Evolutionary conservation across 148 eudicot species (phyloP).

Genomic region (Silene latifolia): DNA sequence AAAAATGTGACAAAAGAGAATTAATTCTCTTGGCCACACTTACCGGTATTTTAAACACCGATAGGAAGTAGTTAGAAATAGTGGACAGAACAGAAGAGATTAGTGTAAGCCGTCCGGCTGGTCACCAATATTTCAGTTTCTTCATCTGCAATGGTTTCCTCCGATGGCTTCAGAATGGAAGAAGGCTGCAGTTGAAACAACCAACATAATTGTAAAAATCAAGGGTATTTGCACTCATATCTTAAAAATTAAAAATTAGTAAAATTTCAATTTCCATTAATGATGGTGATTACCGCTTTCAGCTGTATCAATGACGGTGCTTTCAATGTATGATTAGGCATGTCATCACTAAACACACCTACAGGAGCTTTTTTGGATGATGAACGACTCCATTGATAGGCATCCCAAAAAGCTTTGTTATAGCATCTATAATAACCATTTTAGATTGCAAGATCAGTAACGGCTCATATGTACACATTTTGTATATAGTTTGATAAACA

Average conservation of each 20-base stretch:
- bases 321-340: constrained; percentile 2
- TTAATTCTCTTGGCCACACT: no score
- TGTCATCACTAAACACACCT: not conserved
- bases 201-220: not conserved
- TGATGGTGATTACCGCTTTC: constrained; percentile 5
- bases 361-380: constrained; percentile 12
- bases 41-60: no score
- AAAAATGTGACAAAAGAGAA: no score
- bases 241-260: not conserved
- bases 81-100: no score
- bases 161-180: constrained; percentile 35
- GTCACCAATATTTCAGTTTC: constrained; percentile 38
- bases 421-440: constrained; percentile 4
- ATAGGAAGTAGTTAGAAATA: no score
- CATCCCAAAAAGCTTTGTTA: constrained; percentile 15
- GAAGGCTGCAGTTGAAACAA: constrained; percentile 32
- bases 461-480: not conserved
- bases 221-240: not conserved
- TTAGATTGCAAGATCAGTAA: not conserved
- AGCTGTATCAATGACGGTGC: constrained; percentile 7
- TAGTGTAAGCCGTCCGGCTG: no score
- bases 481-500: not conserved
- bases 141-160: constrained; percentile 33
- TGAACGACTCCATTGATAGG: constrained; percentile 14
- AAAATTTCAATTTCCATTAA: not conserved